Evolutionary conservation across 2,329 filamentous ascomycete genomes (phyloP).

Genomic region (Penicillium griseofulvum): DNA sequence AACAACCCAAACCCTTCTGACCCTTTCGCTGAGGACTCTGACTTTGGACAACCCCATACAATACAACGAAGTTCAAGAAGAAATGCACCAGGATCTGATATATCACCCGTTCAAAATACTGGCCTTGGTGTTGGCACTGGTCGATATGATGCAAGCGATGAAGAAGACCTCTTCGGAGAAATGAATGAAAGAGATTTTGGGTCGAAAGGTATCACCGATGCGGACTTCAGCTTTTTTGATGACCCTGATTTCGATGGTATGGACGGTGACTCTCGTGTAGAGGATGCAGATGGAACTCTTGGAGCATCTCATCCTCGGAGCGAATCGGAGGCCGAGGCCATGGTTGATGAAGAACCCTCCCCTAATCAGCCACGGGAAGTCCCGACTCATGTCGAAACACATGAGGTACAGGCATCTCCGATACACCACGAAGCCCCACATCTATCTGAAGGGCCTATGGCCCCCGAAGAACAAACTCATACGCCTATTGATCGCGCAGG

Average conservation of each 20-base stretch:
- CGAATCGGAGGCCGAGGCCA: constrained; percentile 13
- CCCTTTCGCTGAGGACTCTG: constrained; percentile 30
- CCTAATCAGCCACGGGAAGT: background rate
- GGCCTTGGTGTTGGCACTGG: constrained; percentile 37
- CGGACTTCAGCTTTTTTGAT: constrained; percentile 66
- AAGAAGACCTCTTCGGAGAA: constrained; percentile 60
- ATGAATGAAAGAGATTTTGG: constrained; percentile 55
- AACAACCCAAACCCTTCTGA: constrained; percentile 32
- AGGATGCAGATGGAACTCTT: constrained; percentile 14
- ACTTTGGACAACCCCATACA: constrained; percentile 21
- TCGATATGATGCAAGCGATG: constrained; percentile 42
- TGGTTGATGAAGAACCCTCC: constrained; percentile 4
- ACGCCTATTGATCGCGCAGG: constrained; percentile 19
- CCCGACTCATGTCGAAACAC: background rate
- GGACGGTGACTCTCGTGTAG: constrained; percentile 13
- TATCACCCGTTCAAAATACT: constrained; percentile 16
- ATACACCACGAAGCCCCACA: background rate
- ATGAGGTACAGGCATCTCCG: background rate
- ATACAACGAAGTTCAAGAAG: constrained; percentile 17
- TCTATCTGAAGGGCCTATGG: constrained; percentile 4
- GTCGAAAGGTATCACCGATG: constrained; percentile 58
- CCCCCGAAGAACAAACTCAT: constrained; percentile 1
- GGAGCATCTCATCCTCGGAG: constrained; percentile 12
- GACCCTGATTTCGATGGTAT: constrained; percentile 44
- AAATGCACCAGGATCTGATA: constrained; percentile 17